Conservation (phyloP, 2,329 filamentous ascomycete genomes). For the Penicillium sp. region DNA sequence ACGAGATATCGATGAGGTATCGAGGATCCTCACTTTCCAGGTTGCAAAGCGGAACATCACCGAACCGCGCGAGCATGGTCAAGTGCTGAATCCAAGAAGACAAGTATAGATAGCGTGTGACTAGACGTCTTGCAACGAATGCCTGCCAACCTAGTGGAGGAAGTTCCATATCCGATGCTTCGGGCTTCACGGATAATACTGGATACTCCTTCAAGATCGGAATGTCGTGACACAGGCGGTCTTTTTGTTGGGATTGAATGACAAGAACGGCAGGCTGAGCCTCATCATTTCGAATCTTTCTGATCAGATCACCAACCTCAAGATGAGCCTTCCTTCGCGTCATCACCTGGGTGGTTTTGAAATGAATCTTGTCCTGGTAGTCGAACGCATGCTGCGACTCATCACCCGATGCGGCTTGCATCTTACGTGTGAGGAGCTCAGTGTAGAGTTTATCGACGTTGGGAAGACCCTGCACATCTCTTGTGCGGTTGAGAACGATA, state of each 20-base stretch:
- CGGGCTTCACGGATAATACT: conserved; percentile 74
- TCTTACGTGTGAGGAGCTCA: conserved; percentile 66
- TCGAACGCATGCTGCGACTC: conserved; percentile 78
- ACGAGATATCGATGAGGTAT: conserved; percentile 93
- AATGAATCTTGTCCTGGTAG: conserved; percentile 82
- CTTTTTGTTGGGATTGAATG: conserved; percentile 83
- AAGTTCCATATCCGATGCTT: conserved; percentile 79
- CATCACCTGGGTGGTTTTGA: conserved; percentile 84
- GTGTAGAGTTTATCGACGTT: conserved; percentile 87
- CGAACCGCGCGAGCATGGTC: conserved; percentile 82
- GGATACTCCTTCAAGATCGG: conserved; percentile 82
- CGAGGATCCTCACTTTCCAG: conserved; percentile 90
- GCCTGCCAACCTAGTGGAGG: conserved; percentile 93
- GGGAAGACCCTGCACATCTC: conserved; percentile 80
- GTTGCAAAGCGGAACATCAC: conserved; percentile 92
- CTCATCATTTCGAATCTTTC: conserved; percentile 87
- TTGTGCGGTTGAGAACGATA: conserved; percentile 79
- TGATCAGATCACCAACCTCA: conserved; percentile 82
- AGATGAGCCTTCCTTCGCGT: conserved; percentile 86
- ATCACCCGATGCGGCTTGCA: conserved; percentile 65
- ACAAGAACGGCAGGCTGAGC: conserved; percentile 77
- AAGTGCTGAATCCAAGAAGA: conserved; percentile 89
- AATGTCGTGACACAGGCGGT: conserved; percentile 78
- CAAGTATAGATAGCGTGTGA: conserved; percentile 89
- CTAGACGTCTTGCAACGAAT: conserved; percentile 79